phyloP scores from a whole-genome alignment of 1,139 yeast species.

The Pichia sp. region DNA sequence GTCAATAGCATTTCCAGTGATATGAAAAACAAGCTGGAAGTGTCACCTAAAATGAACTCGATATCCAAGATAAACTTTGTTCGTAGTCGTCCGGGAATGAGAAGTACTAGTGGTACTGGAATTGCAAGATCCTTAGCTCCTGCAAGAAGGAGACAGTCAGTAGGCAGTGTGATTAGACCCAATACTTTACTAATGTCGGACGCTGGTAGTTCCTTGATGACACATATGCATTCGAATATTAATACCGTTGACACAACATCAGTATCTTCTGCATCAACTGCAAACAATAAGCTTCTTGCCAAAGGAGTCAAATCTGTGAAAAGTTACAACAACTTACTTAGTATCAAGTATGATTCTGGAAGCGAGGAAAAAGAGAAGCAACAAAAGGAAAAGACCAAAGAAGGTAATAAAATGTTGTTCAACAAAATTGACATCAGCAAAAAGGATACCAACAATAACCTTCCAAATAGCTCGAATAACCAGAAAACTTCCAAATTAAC shows the following conservation, averaged over 20 bases:
- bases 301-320: slow-evolving; percentile 3
- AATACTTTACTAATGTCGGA: neutral
- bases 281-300: neutral
- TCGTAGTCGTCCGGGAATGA: slow-evolving; percentile 18
- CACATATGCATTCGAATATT: neutral
- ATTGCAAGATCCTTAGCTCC: neutral
- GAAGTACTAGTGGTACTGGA: slow-evolving; percentile 6
- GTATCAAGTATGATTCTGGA: neutral
- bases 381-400: slow-evolving; percentile 6
- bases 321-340: slow-evolving; percentile 8
- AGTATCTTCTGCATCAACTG: neutral
- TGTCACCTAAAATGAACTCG: slow-evolving; percentile 9
- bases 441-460: neutral
- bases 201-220: neutral
- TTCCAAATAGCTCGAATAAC: neutral
- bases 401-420: neutral
- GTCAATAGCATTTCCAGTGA: neutral
- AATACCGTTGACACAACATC: neutral
- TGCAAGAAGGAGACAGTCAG: neutral
- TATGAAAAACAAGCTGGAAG: neutral
- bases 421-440: neutral
- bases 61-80: slow-evolving; percentile 22
- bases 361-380: slow-evolving; percentile 3
- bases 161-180: neutral
- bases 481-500: slow-evolving; percentile 34